Conservation (phyloP, 2,329 filamentous ascomycete species). For the Alternaria sp. region DNA sequence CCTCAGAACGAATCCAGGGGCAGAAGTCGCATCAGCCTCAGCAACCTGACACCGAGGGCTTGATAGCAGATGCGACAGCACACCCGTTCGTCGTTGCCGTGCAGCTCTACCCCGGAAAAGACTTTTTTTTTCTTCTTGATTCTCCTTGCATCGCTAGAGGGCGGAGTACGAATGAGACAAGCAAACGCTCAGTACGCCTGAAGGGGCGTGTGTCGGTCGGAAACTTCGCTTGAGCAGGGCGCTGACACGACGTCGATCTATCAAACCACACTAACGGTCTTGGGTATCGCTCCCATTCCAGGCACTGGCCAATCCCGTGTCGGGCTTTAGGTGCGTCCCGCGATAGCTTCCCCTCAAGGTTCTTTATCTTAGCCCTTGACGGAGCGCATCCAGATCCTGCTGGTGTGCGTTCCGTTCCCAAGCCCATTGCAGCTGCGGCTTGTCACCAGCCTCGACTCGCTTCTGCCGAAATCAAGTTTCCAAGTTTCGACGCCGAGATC, state of each 20-base stretch:
- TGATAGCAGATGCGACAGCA: constrained; percentile 14
- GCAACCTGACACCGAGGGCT: constrained; percentile 12
- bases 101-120: background rate
- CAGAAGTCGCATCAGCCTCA: constrained; percentile 10
- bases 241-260: constrained; percentile 40
- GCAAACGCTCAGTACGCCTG: constrained; percentile 19
- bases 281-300: constrained; percentile 21
- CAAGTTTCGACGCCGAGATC: background rate
- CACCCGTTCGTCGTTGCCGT: constrained; percentile 8
- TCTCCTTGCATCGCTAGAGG: constrained; percentile 23
- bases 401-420: constrained; percentile 10
- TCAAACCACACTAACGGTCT: constrained; percentile 24
- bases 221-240: constrained; percentile 28
- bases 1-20: constrained; percentile 18
- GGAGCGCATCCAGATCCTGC: constrained; percentile 10
- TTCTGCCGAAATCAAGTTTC: background rate
- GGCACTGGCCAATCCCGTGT: constrained; percentile 35
- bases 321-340: constrained; percentile 41
- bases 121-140: background rate
- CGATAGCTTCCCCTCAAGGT: constrained; percentile 28
- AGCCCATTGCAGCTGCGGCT: background rate
- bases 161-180: constrained; percentile 27
- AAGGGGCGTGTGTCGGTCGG: constrained; percentile 26
- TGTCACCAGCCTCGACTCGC: constrained; percentile 1
- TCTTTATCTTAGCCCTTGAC: constrained; percentile 19